Base-by-base conservation (phyloP, 371 early-diverging fungal species). In the Mycotypha africana region DNA sequence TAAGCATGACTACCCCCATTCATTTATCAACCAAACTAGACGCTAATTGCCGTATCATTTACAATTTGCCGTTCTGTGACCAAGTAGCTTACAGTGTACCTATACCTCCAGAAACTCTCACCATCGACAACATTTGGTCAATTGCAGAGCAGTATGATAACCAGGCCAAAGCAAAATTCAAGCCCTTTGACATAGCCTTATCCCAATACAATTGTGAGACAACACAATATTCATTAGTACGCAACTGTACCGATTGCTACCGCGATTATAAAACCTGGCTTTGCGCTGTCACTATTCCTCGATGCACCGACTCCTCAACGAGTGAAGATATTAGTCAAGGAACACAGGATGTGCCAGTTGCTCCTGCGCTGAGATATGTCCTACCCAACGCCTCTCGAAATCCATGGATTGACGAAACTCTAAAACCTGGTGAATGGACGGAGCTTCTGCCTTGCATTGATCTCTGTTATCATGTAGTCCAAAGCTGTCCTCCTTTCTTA, bases 261-360 rank as follows among this genome's bases (percentile, higher is more conserved):
- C 57, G 59, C 8, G 79, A 78, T 38, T 84, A 84, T 38, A 79
- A 79, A 36, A 65, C 76, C 6, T 84, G 84, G 84, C 60, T 84
- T 8, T 84, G 84, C 44, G 51, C 76, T n/a, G 72, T 81, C 3
- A 57, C 73, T 10, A 79, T 84, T 33, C 84, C 84, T 10, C 70
- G 80, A 4, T 84, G 84, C 50, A 70, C 79, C 11, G 67, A 69
- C 41, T 39, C 53, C 7, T 49, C 45, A n/a, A 43, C 62, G 4
- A 25, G 43, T 2, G 41, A 41, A 2, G 48, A 45, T 32, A n/a
- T 53, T 9, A 37, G 19, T 9, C 43, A 47, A 11, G 60, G 60
- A 8, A 52, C 65, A 4, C 55, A 60, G 19, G 42, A 58, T 21
- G 26, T 47, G 0, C 40, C 32, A 3, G 55, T 55, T 2, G 49